Base-by-base conservation (phyloP, 371 early-diverging fungal species). In the Actinomortierella ambigua region DNA sequence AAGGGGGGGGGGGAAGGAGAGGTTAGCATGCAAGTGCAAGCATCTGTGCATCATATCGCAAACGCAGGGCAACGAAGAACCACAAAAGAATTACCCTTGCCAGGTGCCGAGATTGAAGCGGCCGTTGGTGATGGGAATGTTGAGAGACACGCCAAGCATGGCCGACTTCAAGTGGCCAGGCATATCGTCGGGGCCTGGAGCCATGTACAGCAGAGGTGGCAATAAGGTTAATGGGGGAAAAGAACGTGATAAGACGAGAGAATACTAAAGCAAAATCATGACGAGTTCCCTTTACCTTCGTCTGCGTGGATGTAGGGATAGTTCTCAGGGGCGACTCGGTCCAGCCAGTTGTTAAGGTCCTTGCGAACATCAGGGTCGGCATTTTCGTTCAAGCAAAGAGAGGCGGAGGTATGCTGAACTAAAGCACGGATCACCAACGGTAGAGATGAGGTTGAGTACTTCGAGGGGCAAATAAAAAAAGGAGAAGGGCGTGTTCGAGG, bases 361-460 rank as follows among this genome's bases (percentile, higher is more conserved):
- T 69, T 80, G 22, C 92, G 79, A n/a, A 92, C 93, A 59, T 91
- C 92, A 17, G 88, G 83, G 69, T 92, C 94, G 13, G 70, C 83
- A 58, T 95, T 95, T 73, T 96, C 96, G 67, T 95, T 95, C 43
- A 97, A 70, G 58, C 92, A 90, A 17, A 96, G 76, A 0, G 94
- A 93, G 1, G 96, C 95, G 27, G 93, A 92, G 1, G 94, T 96
- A 66, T 95, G 97, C 71, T 95, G 92, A 51, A 95, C 89, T 50
- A 44, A 40, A 53, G 26, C 15, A 14, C 28, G 20, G 48, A 50
- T n/a, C 42, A 50, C 28, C 14, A 42, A 28, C 5, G 15, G 22
- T 5, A 29, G 11, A 65, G 55, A 5, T 6, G 18, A 5, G 8
- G 5, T 5, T 51, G 52, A n/a, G 26, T n/a, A 14, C 20, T 22